These are phyloP conservation scores for Pseudohalonectria lignicola DNA, from an alignment of 2,329 filamentous ascomycete species.

Conservation along the genomic window DNA sequence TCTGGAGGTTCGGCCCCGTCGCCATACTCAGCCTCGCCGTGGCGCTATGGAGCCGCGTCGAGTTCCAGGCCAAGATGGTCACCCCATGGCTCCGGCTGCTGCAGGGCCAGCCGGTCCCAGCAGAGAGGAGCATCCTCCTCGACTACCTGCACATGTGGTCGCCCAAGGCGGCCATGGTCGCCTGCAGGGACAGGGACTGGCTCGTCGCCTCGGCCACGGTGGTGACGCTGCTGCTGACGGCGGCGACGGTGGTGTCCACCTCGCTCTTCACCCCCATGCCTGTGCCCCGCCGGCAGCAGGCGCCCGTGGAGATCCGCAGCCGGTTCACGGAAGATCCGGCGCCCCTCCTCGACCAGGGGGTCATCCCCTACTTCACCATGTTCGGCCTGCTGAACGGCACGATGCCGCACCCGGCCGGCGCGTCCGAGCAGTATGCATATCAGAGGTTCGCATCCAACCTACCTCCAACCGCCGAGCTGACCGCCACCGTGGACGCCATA, in stretches of 20 bases:
- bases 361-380: slow-evolving; percentile 21
- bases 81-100: slow-evolving; percentile 25
- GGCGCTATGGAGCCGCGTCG: slow-evolving; percentile 23
- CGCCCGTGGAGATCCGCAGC: slow-evolving; percentile 14
- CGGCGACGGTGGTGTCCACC: slow-evolving; percentile 22
- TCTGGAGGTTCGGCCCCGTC: slow-evolving; percentile 24
- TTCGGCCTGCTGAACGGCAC: slow-evolving; percentile 16
- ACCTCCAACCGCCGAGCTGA: slow-evolving; percentile 12
- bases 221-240: slow-evolving; percentile 18
- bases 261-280: slow-evolving; percentile 21
- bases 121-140: slow-evolving; percentile 18
- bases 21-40: slow-evolving; percentile 21
- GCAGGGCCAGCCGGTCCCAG: slow-evolving; percentile 9
- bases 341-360: slow-evolving; percentile 12
- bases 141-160: slow-evolving; percentile 20
- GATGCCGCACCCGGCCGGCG: slow-evolving; percentile 17
- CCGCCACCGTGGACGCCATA: slow-evolving; percentile 23
- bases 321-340: slow-evolving; percentile 16
- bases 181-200: slow-evolving; percentile 21
- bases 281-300: slow-evolving; percentile 11
- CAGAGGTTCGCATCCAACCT: slow-evolving; percentile 18
- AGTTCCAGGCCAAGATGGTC: slow-evolving; percentile 23
- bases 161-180: slow-evolving; percentile 14
- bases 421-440: slow-evolving; percentile 19
- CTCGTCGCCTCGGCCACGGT: slow-evolving; percentile 16